Evolutionary conservation across 2,329 filamentous ascomycete genomes (phyloP), one percentile per base, ranked within the genome.

Genomic region (Sarocladiaceae sp.): DNA sequence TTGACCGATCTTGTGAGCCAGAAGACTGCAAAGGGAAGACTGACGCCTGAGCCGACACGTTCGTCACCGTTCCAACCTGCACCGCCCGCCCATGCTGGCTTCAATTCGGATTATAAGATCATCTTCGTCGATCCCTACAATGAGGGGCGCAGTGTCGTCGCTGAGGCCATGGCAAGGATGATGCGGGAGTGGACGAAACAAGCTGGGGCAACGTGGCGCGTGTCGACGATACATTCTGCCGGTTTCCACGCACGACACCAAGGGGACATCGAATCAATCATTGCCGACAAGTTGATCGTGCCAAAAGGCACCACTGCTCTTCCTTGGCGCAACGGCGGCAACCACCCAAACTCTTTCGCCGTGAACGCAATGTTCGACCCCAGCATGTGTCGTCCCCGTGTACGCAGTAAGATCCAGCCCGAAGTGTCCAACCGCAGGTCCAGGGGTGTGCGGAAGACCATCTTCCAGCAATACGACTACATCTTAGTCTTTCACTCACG

Each of bases 81-180:
- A 24, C 18, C 44, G n/a, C 0, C 47, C 51, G 0, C 50, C 49
- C 7, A 46, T 49, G 6, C 40, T 46, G 0, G 47, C 51, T 1
- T 18, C 24, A 12, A 50, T 10, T 32, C 31, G 7, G 52, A 57
- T 32, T 51, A 48, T 45, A 51, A 41, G 12, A 40, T 59, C 41
- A 47, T 58, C 31, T 57, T 59, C 27, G 50, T 59, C 13, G 57
- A 58, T 45, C 54, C 55, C 1, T 51, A 51, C 47, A 56, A 58
- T 33, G 32, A 44, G 9, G 51, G 40, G 3, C 51, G 57, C 4
- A 50, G 54, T 41, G 42, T 57, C 13, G 46, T 56, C 3, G 53
- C 53, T 6, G 51, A 57, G 32, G 51, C 47, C 4, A 47, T 57
- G 16, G 45, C 53, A 13, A 43, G 27, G 19, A 43, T 43, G 40